Base-by-base conservation (phyloP, 1,284 basidiomycete species). In the Papiliotrema terrestris region DNA sequence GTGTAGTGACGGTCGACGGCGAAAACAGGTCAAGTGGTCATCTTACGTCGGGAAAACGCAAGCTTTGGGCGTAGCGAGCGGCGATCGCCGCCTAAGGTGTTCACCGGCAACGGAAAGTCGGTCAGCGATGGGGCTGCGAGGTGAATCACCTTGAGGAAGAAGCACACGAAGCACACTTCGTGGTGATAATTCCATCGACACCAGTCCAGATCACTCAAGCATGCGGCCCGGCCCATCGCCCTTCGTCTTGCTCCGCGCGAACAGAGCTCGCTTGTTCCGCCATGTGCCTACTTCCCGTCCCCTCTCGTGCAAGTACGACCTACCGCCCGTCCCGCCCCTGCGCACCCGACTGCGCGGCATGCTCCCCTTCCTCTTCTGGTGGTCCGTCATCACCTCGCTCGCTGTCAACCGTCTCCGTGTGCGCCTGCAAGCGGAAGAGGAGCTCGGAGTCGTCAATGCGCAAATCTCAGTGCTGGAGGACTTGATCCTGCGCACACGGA, bases 281-380 rank as follows among this genome's bases (percentile, higher is more conserved):
- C 22, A 43, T 22, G 23, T 50, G 6, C 11, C 32, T 22, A 22
- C 11, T 13, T 45, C 8, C 19, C 13, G 41, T 25, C 22, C 11
- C 15, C 5, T 19, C 44, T 36, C 25, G 35, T 9, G 8, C 9
- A 32, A 42, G 29, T 17, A 44, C 19, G 19, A 26, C 19, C 25
- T 41, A 14, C 37, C 37, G 23, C 13, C 48, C 39, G 61, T 60
- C 29, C 75, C 75, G 13, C 70, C 74, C 19, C 68, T 77, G 54
- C 56, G 57, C 8, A 49, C 58, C 49, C 69, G 75, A 14, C 63
- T 77, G 0, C 58, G 57, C 45, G 72, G 73, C 2, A 58, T 73
- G 8, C 55, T 77, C 20, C 74, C 75, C 8, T 74, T 75, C 61
- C 55, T 77, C 48, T 67, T 77, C 55, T 68, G 63, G 54, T 77